A percentile compares a stretch with the other conserved stretches of the same genome.
Evolutionary conservation across 192 early-diverging fungal genomes (phyloP).

Genomic region (Linderina pennispora): DNA sequence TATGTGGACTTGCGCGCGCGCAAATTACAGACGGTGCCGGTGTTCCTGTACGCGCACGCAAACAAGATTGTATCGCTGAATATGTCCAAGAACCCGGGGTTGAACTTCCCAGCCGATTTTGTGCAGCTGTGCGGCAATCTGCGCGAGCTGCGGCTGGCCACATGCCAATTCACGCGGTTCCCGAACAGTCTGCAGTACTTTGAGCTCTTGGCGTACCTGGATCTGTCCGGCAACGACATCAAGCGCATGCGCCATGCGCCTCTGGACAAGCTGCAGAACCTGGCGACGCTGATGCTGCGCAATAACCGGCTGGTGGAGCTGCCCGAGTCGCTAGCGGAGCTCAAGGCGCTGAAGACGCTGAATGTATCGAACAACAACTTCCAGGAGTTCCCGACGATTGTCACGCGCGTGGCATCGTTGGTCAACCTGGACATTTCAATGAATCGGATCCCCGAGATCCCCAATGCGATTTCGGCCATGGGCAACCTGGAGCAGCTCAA

Average conservation of each 20-base stretch:
- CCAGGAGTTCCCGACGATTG: constrained; percentile 54
- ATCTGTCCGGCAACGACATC: constrained; percentile 75
- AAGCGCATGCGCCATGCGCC: constrained; percentile 56
- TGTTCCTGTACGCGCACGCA: constrained; percentile 67
- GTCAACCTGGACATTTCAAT: constrained; percentile 74
- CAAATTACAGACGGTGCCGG: constrained; percentile 74
- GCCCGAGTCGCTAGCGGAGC: constrained; percentile 57
- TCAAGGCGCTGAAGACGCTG: constrained; percentile 55
- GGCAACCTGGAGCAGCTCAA: constrained; percentile 51
- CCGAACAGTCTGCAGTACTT: constrained; percentile 64
- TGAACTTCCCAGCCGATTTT: constrained; percentile 81
- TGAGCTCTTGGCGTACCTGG: constrained; percentile 59
- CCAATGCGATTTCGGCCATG: constrained; percentile 65
- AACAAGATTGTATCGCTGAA: constrained; percentile 71
- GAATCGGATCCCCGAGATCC: constrained; percentile 71
- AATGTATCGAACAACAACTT: constrained; percentile 81
- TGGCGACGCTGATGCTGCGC: constrained; percentile 58
- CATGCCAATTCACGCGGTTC: constrained; percentile 62
- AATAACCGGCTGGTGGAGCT: constrained; percentile 71
- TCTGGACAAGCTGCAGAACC: constrained; percentile 52
- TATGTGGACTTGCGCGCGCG: constrained; percentile 65
- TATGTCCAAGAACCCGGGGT: constrained; percentile 70
- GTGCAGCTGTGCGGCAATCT: constrained; percentile 65
- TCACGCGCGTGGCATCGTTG: constrained; percentile 56
- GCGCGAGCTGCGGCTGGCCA: constrained; percentile 60